Evolutionary conservation across 805 yeast species (phyloP).

Genomic region (Metschnikowia hibisci): DNA sequence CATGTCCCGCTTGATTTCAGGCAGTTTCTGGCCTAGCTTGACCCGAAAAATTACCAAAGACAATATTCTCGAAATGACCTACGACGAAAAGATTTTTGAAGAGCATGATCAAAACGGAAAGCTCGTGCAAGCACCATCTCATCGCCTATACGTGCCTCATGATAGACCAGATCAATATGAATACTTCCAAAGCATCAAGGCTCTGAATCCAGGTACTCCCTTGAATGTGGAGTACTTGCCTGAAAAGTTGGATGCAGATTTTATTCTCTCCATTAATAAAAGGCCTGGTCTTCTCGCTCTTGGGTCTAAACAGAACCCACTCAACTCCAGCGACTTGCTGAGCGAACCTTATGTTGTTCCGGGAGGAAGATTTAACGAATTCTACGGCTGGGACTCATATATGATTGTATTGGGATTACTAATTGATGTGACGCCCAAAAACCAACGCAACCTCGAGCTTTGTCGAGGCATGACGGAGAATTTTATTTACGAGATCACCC

Average conservation of each 20-base stretch:
- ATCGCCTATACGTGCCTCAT: constrained; percentile 75
- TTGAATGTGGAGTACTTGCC: constrained; percentile 80
- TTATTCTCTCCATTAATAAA: constrained; percentile 68
- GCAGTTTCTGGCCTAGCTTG: constrained; percentile 75
- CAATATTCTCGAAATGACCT: constrained; percentile 65
- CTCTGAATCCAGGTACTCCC: constrained; percentile 49
- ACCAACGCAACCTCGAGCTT: constrained; percentile 51
- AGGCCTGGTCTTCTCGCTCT: constrained; percentile 85
- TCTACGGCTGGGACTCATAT: constrained; percentile 98
- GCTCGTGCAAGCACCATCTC: constrained; percentile 42
- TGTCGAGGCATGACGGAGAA: constrained; percentile 91
- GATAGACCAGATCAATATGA: constrained; percentile 68
- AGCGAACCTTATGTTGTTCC: constrained; percentile 92
- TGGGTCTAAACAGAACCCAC: constrained; percentile 61
- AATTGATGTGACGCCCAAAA: constrained; percentile 40
- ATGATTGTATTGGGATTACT: constrained; percentile 84
- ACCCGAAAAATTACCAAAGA: constrained; percentile 66
- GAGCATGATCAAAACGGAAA: constrained; percentile 36
- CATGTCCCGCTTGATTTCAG: constrained; percentile 65
- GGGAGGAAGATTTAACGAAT: constrained; percentile 94
- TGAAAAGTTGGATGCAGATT: constrained; percentile 67
- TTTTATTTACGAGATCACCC: constrained; percentile 81
- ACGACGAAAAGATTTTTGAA: constrained; percentile 70
- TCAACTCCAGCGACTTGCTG: constrained; percentile 46
- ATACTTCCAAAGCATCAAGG: constrained; percentile 55